Evolutionary conservation across 306 rosid genomes (phyloP).

Genomic region (Sechiopsis laciniata): DNA sequence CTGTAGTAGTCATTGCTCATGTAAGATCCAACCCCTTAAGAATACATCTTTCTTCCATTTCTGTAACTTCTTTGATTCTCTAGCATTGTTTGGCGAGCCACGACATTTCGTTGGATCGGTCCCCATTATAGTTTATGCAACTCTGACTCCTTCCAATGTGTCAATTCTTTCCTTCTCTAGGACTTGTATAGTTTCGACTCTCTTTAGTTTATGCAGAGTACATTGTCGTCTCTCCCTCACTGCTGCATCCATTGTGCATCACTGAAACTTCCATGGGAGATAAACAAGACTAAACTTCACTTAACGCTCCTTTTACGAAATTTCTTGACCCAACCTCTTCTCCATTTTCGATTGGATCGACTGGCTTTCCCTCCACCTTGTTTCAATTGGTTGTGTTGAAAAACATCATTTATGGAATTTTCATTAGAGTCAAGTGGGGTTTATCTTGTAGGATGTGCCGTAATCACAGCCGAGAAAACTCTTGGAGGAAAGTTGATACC

Average conservation of each 20-base stretch:
- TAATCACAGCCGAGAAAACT: slow-evolving; percentile 35
- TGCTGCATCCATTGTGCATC: slow-evolving; percentile 63
- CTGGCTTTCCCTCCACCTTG: slow-evolving; percentile 28
- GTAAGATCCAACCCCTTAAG: slow-evolving; percentile 83
- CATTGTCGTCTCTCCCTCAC: slow-evolving; percentile 97
- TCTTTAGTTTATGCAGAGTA: slow-evolving; percentile 97
- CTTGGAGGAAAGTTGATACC: slow-evolving; percentile 92
- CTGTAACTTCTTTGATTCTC: slow-evolving; percentile 76
- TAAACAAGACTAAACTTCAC: slow-evolving; percentile 75
- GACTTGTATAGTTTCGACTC: slow-evolving; percentile 74
- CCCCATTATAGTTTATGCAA: slow-evolving; percentile 82
- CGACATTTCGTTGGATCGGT: slow-evolving; percentile 48
- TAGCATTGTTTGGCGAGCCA: slow-evolving; percentile 44
- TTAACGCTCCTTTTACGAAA: slow-evolving; percentile 62
- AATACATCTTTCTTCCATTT: slow-evolving; percentile 75
- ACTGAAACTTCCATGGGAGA: slow-evolving; percentile 47
- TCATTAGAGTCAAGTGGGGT: slow-evolving; percentile 38
- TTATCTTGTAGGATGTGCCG: slow-evolving; percentile 32
- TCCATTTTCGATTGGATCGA: slow-evolving; percentile 34
- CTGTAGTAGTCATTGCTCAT: slow-evolving; percentile 87
- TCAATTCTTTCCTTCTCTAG: slow-evolving; percentile 61
- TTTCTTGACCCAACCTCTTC: slow-evolving; percentile 71
- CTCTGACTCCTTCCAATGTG: slow-evolving; percentile 94
- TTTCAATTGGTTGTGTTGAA: slow-evolving; percentile 36
- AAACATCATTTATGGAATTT: slow-evolving; percentile 33